Conservation (phyloP, 2,329 filamentous ascomycete genomes). For the Botrytis sinoallii region DNA sequence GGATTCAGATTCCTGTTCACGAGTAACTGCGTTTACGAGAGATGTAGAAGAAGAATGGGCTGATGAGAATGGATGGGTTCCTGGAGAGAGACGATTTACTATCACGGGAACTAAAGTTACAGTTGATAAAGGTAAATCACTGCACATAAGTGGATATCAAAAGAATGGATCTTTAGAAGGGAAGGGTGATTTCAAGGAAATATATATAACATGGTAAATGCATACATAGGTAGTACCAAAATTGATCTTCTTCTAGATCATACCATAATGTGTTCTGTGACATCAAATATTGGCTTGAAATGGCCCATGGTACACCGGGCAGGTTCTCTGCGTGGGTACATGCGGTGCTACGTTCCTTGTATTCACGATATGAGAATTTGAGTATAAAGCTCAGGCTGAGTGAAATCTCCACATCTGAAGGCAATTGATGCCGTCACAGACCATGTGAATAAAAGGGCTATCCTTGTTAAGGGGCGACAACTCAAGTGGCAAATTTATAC, state of each 20-base stretch:
- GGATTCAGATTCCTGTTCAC: slow-evolving; percentile 18
- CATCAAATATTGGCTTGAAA: background rate
- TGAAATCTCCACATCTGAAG: background rate
- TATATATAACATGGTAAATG: background rate
- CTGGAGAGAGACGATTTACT: slow-evolving; percentile 12
- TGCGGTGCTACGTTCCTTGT: background rate
- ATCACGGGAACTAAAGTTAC: slow-evolving; percentile 5
- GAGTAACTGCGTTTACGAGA: slow-evolving; percentile 5
- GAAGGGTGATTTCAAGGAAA: slow-evolving; percentile 4
- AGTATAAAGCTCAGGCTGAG: background rate
- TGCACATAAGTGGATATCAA: slow-evolving; percentile 15
- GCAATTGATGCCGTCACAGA: background rate
- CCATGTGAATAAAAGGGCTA: background rate
- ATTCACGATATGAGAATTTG: background rate
- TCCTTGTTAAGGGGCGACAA: slow-evolving; percentile 7
- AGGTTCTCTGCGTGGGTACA: background rate
- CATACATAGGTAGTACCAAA: background rate
- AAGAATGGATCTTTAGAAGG: slow-evolving; percentile 15
- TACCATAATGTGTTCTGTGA: background rate
- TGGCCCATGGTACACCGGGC: background rate
- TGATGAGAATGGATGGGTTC: slow-evolving; percentile 16
- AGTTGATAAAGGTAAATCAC: background rate
- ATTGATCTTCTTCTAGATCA: background rate
- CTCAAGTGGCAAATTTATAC: background rate
- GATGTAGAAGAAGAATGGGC: slow-evolving; percentile 23